phyloP scores from a whole-genome alignment of 768 basidiomycete species.

The Phylloporus rhodoxanthus region DNA sequence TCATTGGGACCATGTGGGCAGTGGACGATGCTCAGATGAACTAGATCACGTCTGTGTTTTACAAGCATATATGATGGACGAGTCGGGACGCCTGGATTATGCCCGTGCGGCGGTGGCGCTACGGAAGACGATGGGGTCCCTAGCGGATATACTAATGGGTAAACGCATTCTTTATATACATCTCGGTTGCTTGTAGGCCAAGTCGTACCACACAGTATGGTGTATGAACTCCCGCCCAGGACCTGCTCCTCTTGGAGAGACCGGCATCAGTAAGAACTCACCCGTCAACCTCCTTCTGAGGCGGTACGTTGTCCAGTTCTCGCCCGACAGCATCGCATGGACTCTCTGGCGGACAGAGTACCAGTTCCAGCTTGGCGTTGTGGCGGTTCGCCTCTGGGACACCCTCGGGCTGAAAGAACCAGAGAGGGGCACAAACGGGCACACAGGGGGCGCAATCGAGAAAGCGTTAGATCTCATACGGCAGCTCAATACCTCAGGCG shows the following conservation, averaged over 20 bases:
- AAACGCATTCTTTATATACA: too few relatives aligned
- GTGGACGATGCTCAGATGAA: too few relatives aligned
- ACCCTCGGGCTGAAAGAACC: constrained; percentile 31
- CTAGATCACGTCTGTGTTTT: too few relatives aligned
- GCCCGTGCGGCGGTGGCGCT: too few relatives aligned
- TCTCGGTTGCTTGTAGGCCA: too few relatives aligned
- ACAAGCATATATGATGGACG: too few relatives aligned
- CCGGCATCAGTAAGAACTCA: constrained; percentile 32
- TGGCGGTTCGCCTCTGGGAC: constrained; percentile 27
- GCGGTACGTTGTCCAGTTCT: constrained; percentile 23
- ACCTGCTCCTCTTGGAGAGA: constrained; percentile 38
- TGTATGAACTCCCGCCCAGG: constrained; percentile 12
- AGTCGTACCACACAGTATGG: too few relatives aligned
- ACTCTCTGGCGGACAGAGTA: constrained; percentile 26
- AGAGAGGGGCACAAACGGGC: constrained; percentile 9
- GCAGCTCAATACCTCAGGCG: constrained; percentile 21
- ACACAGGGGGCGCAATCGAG: constrained; percentile 25
- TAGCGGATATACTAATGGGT: too few relatives aligned
- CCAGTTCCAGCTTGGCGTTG: constrained; percentile 20
- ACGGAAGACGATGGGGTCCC: too few relatives aligned
- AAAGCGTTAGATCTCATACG: constrained; percentile 28
- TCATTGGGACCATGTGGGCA: too few relatives aligned
- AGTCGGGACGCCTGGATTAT: too few relatives aligned
- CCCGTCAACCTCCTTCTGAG: constrained; percentile 35
- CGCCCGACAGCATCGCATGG: constrained; percentile 28